Evolutionary conservation across 139 green algal species (phyloP).

Genomic region (Diplosphaera chodatii): DNA sequence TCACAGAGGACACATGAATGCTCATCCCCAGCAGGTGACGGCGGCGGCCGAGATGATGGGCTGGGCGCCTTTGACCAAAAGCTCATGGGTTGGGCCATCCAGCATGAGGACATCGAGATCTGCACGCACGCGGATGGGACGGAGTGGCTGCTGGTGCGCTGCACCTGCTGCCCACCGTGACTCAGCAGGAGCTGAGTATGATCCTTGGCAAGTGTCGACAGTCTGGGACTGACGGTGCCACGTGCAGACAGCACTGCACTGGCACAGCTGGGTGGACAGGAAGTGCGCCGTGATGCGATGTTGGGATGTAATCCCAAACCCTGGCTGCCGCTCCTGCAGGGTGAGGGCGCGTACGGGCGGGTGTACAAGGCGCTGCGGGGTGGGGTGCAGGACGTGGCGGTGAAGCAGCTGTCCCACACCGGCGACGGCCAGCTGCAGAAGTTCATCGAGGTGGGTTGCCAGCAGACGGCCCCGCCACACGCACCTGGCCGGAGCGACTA

Average conservation of each 20-base stretch:
- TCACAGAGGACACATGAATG: no score
- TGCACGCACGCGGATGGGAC: slow-evolving; percentile 11
- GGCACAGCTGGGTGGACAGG: no score
- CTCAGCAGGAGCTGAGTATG: no score
- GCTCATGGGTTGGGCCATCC: neutral
- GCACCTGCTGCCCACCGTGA: no score
- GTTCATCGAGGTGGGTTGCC: neutral
- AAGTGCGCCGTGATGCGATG: no score
- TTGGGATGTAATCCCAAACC: no score
- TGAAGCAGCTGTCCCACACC: neutral
- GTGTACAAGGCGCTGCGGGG: neutral
- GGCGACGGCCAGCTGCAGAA: neutral
- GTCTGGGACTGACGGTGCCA: neutral
- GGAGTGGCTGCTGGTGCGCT: slow-evolving; percentile 21
- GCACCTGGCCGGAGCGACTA: no score
- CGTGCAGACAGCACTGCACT: no score
- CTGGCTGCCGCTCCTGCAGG: no score
- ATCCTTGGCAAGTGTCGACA: no score
- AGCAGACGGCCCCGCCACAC: neutral
- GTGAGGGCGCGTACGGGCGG: no score
- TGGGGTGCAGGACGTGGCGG: neutral
- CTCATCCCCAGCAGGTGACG: neutral
- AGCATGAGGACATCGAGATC: slow-evolving; percentile 17
- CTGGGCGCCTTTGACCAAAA: neutral
- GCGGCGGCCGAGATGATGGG: neutral